A percentile compares a stretch with the other conserved stretches of the same genome.
Conservation (phyloP, 352 stramenopile species). For the Globisporangium spinosum region DNA sequence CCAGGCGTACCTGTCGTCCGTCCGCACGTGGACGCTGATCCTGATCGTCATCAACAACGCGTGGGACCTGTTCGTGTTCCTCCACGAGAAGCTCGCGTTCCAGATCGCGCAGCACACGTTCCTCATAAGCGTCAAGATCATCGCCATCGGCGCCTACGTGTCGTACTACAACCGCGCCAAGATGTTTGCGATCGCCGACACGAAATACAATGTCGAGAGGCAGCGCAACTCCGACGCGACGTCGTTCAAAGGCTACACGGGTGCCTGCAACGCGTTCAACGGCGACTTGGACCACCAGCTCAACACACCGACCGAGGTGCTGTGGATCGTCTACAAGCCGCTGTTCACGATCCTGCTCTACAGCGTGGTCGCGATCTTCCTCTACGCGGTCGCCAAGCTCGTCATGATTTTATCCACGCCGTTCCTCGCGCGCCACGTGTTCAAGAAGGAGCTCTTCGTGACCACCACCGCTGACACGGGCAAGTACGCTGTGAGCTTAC, state of each 20-base stretch:
- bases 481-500: background rate
- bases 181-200: slow-evolving; percentile 10
- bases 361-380: slow-evolving; percentile 18
- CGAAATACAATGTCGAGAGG: slow-evolving; percentile 12
- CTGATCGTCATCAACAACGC: slow-evolving; percentile 29
- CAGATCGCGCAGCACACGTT: slow-evolving; percentile 28
- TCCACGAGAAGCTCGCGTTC: slow-evolving; percentile 28
- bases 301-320: slow-evolving; percentile 9
- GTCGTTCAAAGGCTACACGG: slow-evolving; percentile 19
- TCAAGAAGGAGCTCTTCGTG: slow-evolving; percentile 11
- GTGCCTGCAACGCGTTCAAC: slow-evolving; percentile 23
- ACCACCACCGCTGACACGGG: background rate
- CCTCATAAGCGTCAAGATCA: slow-evolving; percentile 30
- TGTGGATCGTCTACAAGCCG: slow-evolving; percentile 21
- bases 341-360: slow-evolving; percentile 16
- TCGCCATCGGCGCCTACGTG: slow-evolving; percentile 14
- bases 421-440: background rate
- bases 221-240: slow-evolving; percentile 18
- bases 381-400: slow-evolving; percentile 18
- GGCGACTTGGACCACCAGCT: slow-evolving; percentile 11
- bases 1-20: slow-evolving; percentile 34
- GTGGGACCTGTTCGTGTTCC: slow-evolving; percentile 31
- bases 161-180: slow-evolving; percentile 10
- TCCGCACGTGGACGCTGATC: slow-evolving; percentile 35
- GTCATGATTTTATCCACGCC: background rate